phyloP scores from a whole-genome alignment of 257 asterid species.

The Craterostigma plantagineum region DNA sequence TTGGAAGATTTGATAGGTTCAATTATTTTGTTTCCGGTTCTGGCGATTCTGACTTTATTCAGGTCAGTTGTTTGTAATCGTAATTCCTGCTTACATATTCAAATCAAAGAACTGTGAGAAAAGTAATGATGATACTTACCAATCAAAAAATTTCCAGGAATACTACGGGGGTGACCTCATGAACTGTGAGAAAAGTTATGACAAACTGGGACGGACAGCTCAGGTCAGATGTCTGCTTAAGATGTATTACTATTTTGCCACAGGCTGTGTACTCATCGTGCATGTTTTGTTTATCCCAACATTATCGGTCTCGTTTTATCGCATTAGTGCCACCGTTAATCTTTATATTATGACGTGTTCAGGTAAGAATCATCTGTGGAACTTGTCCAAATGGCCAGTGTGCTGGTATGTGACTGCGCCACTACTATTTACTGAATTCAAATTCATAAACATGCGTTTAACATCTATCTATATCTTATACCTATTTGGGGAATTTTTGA shows the following conservation, averaged over 20 bases:
- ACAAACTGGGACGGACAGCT: slow-evolving; percentile 96
- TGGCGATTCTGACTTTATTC: slow-evolving; percentile 46
- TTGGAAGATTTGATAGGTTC: slow-evolving; percentile 72
- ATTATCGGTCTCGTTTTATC: neutral
- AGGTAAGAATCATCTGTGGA: slow-evolving; percentile 85
- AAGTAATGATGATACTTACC: neutral
- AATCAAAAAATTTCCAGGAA: slow-evolving; percentile 23
- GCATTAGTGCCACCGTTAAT: neutral
- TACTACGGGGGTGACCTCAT: slow-evolving; percentile 62
- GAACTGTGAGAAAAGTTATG: slow-evolving; percentile 62
- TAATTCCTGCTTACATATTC: slow-evolving; percentile 1
- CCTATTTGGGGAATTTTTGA: slow-evolving; percentile 8
- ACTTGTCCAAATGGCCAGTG: slow-evolving; percentile 73
- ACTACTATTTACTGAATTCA: neutral
- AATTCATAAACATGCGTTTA: slow-evolving; percentile 2
- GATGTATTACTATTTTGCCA: slow-evolving; percentile 1
- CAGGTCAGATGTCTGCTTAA: slow-evolving; percentile 34
- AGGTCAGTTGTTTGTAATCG: slow-evolving; percentile 26
- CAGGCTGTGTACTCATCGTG: neutral
- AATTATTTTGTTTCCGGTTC: slow-evolving; percentile 50
- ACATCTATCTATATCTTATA: slow-evolving; percentile 4
- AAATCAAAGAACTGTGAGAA: neutral
- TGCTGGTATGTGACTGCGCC: slow-evolving; percentile 39
- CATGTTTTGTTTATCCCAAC: neutral
- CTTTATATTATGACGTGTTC: slow-evolving; percentile 15